Conservation (phyloP, 1,284 basidiomycete genomes). For the Paramarasmius palmivorus region DNA sequence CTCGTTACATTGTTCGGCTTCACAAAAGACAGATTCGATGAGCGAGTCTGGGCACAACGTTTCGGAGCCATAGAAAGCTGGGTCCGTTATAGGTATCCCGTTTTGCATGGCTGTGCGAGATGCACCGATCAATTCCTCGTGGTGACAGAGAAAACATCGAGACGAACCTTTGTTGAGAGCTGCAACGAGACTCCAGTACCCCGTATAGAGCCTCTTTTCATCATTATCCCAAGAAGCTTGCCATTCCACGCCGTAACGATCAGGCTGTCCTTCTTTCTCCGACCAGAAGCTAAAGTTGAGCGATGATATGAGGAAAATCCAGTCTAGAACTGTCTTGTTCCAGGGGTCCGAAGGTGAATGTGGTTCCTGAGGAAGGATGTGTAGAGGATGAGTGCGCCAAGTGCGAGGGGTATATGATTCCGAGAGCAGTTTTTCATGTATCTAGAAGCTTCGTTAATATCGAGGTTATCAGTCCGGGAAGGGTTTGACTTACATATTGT, state of each 20-base stretch:
- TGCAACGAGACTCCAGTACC: conserved; percentile 83
- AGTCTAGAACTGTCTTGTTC: conserved; percentile 64
- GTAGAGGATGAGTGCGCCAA: conserved; percentile 77
- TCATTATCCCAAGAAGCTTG: conserved; percentile 61
- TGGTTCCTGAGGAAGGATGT: conserved; percentile 67
- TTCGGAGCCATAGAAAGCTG: conserved; percentile 71
- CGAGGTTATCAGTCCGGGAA: conserved; percentile 7
- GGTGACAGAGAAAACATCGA: conserved; percentile 6
- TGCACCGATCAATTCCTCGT: background rate
- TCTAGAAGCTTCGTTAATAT: conserved; percentile 38
- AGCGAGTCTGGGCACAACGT: conserved; percentile 63
- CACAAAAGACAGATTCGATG: conserved; percentile 66
- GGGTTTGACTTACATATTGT: conserved; percentile 47
- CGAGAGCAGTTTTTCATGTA: conserved; percentile 52
- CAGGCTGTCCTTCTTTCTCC: conserved; percentile 51
- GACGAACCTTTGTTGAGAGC: conserved; percentile 70
- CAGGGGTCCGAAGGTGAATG: conserved; percentile 51
- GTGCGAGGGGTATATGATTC: conserved; percentile 74
- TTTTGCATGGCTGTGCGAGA: conserved; percentile 47
- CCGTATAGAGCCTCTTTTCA: conserved; percentile 56
- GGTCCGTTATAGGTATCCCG: conserved; percentile 75
- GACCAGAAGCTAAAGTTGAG: conserved; percentile 91
- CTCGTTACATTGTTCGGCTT: conserved; percentile 57
- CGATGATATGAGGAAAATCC: conserved; percentile 83
- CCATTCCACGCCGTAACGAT: conserved; percentile 77